These are phyloP conservation scores for Lentinula sp. DNA, from an alignment of 768 basidiomycete species.

Conservation along the genomic window DNA sequence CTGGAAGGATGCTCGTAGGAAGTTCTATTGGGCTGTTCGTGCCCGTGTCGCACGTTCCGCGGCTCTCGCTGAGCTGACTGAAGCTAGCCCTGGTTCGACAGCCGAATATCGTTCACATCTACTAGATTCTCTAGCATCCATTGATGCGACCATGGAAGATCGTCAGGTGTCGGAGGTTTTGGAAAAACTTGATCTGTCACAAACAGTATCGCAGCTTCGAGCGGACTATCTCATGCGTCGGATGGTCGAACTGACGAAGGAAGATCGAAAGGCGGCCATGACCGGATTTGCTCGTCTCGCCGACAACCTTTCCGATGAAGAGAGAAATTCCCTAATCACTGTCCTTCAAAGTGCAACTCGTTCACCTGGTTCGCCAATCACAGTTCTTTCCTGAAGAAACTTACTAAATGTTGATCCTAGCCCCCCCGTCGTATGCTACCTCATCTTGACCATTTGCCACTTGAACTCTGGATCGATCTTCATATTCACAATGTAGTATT, in stretches of 20 bases:
- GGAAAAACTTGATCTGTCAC: slow-evolving; percentile 64
- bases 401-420: slow-evolving; percentile 16
- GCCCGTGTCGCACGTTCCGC: slow-evolving; percentile 69
- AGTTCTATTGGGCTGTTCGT: slow-evolving; percentile 92
- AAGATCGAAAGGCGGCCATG: slow-evolving; percentile 72
- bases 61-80: slow-evolving; percentile 56
- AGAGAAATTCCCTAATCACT: slow-evolving; percentile 52
- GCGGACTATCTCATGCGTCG: slow-evolving; percentile 63
- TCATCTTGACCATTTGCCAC: neutral
- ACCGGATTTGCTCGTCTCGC: slow-evolving; percentile 68
- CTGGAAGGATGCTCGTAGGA: slow-evolving; percentile 86
- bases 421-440: slow-evolving; percentile 31
- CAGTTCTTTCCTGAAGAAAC: neutral
- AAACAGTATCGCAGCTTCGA: slow-evolving; percentile 57
- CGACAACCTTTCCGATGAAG: slow-evolving; percentile 70
- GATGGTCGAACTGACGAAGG: slow-evolving; percentile 61
- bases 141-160: slow-evolving; percentile 47
- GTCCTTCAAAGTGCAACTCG: slow-evolving; percentile 55
- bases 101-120: slow-evolving; percentile 61
- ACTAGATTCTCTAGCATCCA: slow-evolving; percentile 53
- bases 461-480: neutral
- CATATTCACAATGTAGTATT: neutral
- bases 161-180: slow-evolving; percentile 56
- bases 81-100: slow-evolving; percentile 67
- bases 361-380: slow-evolving; percentile 41